Conservation (phyloP, 208 protist species). For the Naegleria fowleri region DNA sequence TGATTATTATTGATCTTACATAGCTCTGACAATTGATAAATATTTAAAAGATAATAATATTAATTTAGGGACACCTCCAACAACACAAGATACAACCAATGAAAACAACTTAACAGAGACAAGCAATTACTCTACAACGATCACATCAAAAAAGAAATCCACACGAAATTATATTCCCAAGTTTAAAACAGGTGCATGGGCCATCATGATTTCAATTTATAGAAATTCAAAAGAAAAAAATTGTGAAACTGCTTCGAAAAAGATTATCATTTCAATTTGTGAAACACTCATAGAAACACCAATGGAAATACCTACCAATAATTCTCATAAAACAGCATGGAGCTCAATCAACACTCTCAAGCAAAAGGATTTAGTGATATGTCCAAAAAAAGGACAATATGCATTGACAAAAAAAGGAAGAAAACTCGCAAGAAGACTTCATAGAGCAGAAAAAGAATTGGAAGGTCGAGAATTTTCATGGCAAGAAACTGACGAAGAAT, state of each 20-base stretch:
- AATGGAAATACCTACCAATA: background rate
- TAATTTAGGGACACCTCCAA: background rate
- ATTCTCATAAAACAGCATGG: background rate
- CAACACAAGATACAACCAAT: background rate
- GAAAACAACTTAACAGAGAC: background rate
- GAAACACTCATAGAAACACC: background rate
- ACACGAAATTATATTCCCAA: background rate
- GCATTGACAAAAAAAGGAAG: background rate
- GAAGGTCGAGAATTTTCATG: background rate
- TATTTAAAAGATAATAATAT: conserved; percentile 8
- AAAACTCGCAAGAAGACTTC: background rate
- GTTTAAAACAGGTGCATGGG: conserved; percentile 6
- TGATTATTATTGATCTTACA: too few species aligned
- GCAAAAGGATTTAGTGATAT: background rate
- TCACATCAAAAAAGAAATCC: background rate
- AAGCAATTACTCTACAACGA: too few species aligned
- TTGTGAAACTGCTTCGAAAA: background rate
- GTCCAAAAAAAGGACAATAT: background rate
- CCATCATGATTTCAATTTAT: background rate
- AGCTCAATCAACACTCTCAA: background rate
- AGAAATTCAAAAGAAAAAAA: background rate
- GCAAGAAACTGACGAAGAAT: background rate
- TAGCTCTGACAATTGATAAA: background rate
- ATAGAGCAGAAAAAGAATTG: background rate
- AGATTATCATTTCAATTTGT: too few species aligned